A percentile compares a stretch with the other conserved stretches of the same genome.
phyloP scores from a whole-genome alignment of 495 filamentous ascomycete genomes.

The Poronia punctata region DNA sequence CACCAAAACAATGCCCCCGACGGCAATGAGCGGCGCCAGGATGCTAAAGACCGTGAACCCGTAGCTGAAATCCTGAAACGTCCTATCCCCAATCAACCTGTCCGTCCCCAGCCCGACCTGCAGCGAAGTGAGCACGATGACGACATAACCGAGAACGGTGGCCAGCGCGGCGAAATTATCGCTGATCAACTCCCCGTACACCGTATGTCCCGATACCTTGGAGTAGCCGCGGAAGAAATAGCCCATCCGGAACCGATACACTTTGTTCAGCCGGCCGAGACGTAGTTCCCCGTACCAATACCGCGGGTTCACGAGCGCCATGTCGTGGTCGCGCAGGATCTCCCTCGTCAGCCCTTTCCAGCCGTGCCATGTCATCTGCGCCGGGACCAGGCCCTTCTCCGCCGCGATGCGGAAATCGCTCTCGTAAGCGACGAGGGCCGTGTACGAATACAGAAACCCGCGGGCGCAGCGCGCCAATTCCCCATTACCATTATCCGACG shows the following conservation, averaged over 20 bases:
- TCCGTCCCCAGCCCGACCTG: conserved; percentile 50
- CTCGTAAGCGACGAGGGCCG: conserved; percentile 35
- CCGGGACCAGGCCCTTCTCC: conserved; percentile 30
- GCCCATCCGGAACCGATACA: conserved; percentile 21
- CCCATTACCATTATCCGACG: no score
- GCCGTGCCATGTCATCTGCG: conserved; percentile 20
- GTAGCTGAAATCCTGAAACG: conserved; percentile 43
- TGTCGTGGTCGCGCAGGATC: conserved; percentile 17
- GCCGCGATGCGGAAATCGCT: conserved; percentile 38
- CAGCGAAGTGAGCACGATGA: conserved; percentile 51
- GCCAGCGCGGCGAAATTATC: conserved; percentile 43
- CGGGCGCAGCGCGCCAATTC: conserved; percentile 25
- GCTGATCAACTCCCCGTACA: conserved; percentile 31
- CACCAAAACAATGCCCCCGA: conserved; percentile 13
- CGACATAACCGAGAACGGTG: conserved; percentile 41
- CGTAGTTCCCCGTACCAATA: conserved; percentile 43
- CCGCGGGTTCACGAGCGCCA: conserved; percentile 28
- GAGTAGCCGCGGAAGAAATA: conserved; percentile 25
- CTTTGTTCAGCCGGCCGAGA: conserved; percentile 32
- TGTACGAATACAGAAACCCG: conserved; percentile 40
- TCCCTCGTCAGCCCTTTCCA: conserved; percentile 21
- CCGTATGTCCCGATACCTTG: conserved; percentile 14
- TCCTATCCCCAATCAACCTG: conserved; percentile 23
- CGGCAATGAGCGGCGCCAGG: conserved; percentile 23
- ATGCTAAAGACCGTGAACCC: conserved; percentile 49